Evolutionary conservation across 78 protist genomes (phyloP), one percentile per base, ranked within the genome.

Genomic region (Creolimax fragrantissima): DNA sequence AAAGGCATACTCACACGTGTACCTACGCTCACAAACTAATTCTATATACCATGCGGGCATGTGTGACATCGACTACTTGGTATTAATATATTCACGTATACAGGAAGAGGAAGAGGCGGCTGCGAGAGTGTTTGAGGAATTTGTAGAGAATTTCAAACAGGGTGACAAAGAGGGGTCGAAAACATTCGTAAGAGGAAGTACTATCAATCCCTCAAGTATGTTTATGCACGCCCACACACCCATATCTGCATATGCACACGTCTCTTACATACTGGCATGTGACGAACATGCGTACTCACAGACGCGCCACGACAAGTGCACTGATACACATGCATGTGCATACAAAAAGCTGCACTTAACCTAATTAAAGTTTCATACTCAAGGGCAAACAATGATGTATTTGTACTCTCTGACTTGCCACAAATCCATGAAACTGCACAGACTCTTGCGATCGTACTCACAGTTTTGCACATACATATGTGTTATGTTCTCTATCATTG

Each of bases 81-180:
- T 32, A 83, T 11, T 2, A 24, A 83, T 83, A 24, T 11, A 41
- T 2, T 5, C 5, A 43, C 37, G 35, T n/a, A n/a, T n/a, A n/a
- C 89, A 85, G 89, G 89, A 37, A 35, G 89, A 85, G 89, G 89
- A 85, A 39, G 43, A 4, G 2, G 89, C 35, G 24, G 89, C 89
- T 43, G 44, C 89, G 44, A 85, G 43, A 45, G 89, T 85, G 2
- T 83, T 83, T 83, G 86, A 83, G 86, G 86, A 83, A 41, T 83
- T 83, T 83, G 86, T 83, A 5, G 86, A 24, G 7, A 24, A 83
- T 32, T 83, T 83, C 7, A 36, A 83, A 58, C 74, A 58, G 24
- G 74, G 24, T 36, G 86, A 83, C 66, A n/a, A 7, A 4, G 89
- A 6, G 43, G 89, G 44, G 41, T 32, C 43, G 17, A 89, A 89